Conservation (phyloP, 1,284 basidiomycete genomes). For the Coniferiporia sulphurascens region DNA sequence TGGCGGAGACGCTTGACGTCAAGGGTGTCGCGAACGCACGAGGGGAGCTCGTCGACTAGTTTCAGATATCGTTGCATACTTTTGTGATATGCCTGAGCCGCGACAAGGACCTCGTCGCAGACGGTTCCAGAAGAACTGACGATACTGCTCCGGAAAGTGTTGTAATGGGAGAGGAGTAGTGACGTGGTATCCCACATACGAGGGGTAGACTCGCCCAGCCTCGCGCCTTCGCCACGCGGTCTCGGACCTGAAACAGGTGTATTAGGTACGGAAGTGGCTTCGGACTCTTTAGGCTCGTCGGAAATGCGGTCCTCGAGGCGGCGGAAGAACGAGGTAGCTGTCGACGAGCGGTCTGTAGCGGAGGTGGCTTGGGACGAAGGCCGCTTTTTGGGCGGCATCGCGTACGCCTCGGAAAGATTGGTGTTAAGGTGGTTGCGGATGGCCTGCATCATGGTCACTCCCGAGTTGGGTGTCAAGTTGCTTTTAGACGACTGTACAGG, state of each 20-base stretch:
- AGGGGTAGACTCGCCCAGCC: neutral
- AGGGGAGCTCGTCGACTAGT: constrained; percentile 3
- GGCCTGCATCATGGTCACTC: neutral
- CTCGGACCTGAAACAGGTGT: neutral
- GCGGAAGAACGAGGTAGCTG: neutral
- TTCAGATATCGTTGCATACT: neutral
- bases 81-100: constrained; percentile 1
- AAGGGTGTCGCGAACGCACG: constrained; percentile 6
- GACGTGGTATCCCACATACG: neutral
- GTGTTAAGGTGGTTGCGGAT: constrained; percentile 5
- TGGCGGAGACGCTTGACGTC: constrained; percentile 7
- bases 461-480: neutral
- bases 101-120: neutral
- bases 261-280: neutral
- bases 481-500: neutral
- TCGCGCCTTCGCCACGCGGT: neutral
- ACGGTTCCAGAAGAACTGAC: neutral
- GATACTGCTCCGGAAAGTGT: constrained; percentile 10
- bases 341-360: neutral
- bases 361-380: neutral
- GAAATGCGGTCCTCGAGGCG: neutral
- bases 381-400: neutral
- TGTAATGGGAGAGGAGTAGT: constrained; percentile 2
- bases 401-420: neutral
- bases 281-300: neutral